A percentile compares a stretch with the other conserved stretches of the same genome.
phyloP scores from a whole-genome alignment of 202 grass and related monocot genomes.

The Musa balbisiana region DNA sequence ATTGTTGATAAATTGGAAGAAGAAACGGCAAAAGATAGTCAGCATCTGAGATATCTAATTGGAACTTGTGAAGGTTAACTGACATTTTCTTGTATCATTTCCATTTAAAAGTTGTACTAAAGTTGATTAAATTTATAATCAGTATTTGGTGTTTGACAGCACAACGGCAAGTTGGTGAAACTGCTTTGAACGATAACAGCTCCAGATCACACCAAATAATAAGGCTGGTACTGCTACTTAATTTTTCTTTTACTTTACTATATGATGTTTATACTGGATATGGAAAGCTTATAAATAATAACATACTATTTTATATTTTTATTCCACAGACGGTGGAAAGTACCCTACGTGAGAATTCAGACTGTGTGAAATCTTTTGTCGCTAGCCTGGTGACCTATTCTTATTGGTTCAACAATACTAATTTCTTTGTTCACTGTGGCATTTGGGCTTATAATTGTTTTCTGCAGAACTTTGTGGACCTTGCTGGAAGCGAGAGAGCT shows the following conservation, averaged over 20 bases:
- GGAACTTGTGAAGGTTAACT: slow-evolving; percentile 74
- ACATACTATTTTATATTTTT: background rate
- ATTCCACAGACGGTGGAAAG: slow-evolving; percentile 69
- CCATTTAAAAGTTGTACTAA: too few relatives aligned
- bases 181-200: slow-evolving; percentile 73
- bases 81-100: too few relatives aligned
- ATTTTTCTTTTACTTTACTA: background rate
- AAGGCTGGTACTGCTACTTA: slow-evolving; percentile 53
- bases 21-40: slow-evolving; percentile 51
- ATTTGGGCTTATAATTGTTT: background rate
- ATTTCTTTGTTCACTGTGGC: background rate
- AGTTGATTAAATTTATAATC: too few relatives aligned
- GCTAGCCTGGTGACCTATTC: slow-evolving; percentile 60
- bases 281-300: background rate
- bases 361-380: slow-evolving; percentile 91
- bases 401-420: background rate
- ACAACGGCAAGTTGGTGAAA: slow-evolving; percentile 93
- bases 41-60: slow-evolving; percentile 82
- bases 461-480: slow-evolving; percentile 87
- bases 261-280: background rate
- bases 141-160: slow-evolving; percentile 30
- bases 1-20: slow-evolving; percentile 83
- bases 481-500: slow-evolving; percentile 85
- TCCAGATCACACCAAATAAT: slow-evolving; percentile 98
- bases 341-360: slow-evolving; percentile 68